Evolutionary conservation across 805 yeast genomes (phyloP).

Genomic region (Ogataea nonfermentans): DNA sequence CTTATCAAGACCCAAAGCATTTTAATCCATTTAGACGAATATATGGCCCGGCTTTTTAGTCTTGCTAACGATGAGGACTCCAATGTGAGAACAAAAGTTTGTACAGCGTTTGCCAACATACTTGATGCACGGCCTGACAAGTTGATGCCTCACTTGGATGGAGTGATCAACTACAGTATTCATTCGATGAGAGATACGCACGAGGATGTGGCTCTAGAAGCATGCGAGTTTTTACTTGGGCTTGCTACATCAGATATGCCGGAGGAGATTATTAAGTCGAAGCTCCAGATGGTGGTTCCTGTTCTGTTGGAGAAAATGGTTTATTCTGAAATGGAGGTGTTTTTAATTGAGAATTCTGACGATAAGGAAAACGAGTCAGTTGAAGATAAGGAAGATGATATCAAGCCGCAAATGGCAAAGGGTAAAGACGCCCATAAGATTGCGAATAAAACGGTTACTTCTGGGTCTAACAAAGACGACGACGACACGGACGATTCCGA

Average conservation of each 20-base stretch:
- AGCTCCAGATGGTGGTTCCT: conserved; percentile 68
- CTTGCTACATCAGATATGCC: conserved; percentile 65
- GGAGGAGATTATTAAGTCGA: conserved; percentile 52
- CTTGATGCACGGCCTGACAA: conserved; percentile 80
- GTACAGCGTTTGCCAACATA: conserved; percentile 69
- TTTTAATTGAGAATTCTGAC: conserved; percentile 61
- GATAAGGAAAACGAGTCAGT: conserved; percentile 70
- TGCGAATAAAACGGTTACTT: conserved; percentile 7
- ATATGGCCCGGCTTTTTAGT: conserved; percentile 59
- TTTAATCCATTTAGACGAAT: conserved; percentile 61
- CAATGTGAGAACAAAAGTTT: conserved; percentile 68
- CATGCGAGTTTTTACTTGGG: conserved; percentile 85
- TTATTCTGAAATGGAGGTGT: conserved; percentile 77
- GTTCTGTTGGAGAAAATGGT: conserved; percentile 79
- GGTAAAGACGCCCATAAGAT: conserved; percentile 46
- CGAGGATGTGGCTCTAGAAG: conserved; percentile 82
- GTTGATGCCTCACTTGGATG: conserved; percentile 73
- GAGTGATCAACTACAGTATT: conserved; percentile 80
- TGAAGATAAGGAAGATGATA: conserved; percentile 85
- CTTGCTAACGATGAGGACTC: conserved; percentile 64
- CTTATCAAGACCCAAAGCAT: conserved; percentile 67
- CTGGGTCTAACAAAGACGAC: conserved; percentile 22
- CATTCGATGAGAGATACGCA: conserved; percentile 68
- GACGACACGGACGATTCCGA: conserved; percentile 53
- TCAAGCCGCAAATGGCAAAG: conserved; percentile 77